These are phyloP conservation scores for Rubia tinctorum DNA, from an alignment of 305 asterid species.

Conservation along the genomic window DNA sequence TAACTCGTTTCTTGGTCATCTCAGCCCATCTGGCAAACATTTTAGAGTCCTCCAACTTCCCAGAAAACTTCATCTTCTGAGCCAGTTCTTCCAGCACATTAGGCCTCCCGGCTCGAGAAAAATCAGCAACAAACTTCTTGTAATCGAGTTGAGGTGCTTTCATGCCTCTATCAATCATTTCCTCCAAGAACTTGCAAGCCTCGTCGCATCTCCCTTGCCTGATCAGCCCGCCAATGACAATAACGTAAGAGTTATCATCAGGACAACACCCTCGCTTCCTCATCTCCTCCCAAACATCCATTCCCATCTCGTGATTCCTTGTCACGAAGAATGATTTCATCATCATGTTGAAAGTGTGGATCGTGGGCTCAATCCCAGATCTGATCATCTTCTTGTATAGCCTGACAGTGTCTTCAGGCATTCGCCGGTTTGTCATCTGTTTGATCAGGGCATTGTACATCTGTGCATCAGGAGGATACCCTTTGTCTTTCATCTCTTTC, in stretches of 20 bases:
- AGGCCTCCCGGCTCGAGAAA: conserved; percentile 47
- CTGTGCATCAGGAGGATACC: conserved; percentile 62
- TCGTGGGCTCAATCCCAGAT: conserved; percentile 49
- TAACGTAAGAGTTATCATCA: conserved; percentile 69
- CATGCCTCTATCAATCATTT: conserved; percentile 88
- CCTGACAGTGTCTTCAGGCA: conserved; percentile 74
- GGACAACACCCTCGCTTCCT: conserved; percentile 75
- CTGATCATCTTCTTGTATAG: conserved; percentile 77
- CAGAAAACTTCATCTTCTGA: conserved; percentile 50
- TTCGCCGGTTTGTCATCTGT: conserved; percentile 52
- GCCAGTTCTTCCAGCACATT: conserved; percentile 52
- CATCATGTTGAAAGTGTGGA: conserved; percentile 84
- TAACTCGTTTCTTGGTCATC: conserved; percentile 43
- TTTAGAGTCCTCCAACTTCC: conserved; percentile 55
- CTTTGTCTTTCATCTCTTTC: conserved; percentile 76
- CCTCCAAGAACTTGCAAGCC: conserved; percentile 65
- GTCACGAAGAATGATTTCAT: conserved; percentile 63
- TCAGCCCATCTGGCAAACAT: conserved; percentile 50
- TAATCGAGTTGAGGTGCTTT: conserved; percentile 67
- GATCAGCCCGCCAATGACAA: conserved; percentile 71
- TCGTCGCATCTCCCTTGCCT: conserved; percentile 60
- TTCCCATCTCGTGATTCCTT: conserved; percentile 58
- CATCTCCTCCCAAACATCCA: conserved; percentile 92
- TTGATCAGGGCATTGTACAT: conserved; percentile 77
- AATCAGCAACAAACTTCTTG: conserved; percentile 50